Conservation (phyloP, 192 early-diverging fungal genomes). For the Backusella westeae region DNA sequence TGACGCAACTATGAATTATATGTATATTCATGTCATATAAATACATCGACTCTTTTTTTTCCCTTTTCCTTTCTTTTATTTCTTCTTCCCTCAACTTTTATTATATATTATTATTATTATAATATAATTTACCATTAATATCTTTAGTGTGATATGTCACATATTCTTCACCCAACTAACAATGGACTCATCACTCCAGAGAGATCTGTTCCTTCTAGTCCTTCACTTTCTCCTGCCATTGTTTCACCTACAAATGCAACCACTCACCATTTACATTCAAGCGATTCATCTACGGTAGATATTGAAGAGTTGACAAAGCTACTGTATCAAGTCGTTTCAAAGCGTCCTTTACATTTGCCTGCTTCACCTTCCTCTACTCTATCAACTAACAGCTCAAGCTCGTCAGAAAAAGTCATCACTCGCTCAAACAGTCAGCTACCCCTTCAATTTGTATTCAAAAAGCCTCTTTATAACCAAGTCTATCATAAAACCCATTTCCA, state of each 20-base stretch:
- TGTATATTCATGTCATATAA: neutral
- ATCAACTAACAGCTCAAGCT: neutral
- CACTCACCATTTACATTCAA: neutral
- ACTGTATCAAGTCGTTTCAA: slow-evolving; percentile 1
- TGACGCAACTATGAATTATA: slow-evolving; percentile 3
- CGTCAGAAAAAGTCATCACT: neutral
- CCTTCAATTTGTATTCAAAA: slow-evolving; percentile 18
- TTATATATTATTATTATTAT: neutral
- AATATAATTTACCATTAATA: neutral
- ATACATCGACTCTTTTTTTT: neutral
- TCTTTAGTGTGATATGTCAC: neutral
- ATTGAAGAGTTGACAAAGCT: slow-evolving; percentile 10
- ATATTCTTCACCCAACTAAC: neutral
- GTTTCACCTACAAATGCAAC: slow-evolving; percentile 14
- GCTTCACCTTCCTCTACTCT: slow-evolving; percentile 10
- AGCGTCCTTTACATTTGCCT: neutral
- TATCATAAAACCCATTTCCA: slow-evolving; percentile 35
- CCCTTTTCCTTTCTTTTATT: neutral
- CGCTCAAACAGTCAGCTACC: slow-evolving; percentile 7
- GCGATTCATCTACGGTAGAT: neutral
- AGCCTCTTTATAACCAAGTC: slow-evolving; percentile 25
- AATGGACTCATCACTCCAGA: slow-evolving; percentile 9
- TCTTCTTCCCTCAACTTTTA: neutral
- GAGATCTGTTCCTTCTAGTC: slow-evolving; percentile 14
- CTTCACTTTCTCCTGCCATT: slow-evolving; percentile 4